A percentile compares a stretch with the other conserved stretches of the same genome.
phyloP scores from a whole-genome alignment of 257 asterid species.

The Solanum okadae region DNA sequence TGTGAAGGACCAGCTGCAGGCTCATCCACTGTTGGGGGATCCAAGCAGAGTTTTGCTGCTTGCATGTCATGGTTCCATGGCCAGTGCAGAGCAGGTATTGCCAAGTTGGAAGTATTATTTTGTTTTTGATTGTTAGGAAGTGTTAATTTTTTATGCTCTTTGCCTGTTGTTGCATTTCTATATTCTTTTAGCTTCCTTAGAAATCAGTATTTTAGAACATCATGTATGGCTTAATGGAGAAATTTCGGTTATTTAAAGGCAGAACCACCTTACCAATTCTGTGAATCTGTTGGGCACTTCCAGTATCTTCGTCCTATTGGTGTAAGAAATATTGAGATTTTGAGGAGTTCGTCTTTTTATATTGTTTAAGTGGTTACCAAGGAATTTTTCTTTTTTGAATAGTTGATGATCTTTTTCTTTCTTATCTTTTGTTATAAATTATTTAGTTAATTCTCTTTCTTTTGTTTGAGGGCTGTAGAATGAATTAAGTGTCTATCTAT shows the following conservation, averaged over 20 bases:
- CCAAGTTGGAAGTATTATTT: not conserved
- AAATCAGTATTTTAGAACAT: not conserved
- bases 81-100: conserved; percentile 88
- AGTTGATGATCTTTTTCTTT: not conserved
- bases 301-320: not conserved
- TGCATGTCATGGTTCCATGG: conserved; percentile 99
- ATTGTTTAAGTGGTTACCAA: not conserved
- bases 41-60: conserved; percentile 76
- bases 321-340: not conserved
- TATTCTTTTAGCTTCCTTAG: not conserved
- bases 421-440: not conserved
- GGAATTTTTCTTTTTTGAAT: not conserved
- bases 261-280: not conserved
- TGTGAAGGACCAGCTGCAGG: conserved; percentile 83
- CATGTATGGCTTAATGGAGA: not conserved
- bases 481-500: not conserved
- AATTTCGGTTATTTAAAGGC: not conserved
- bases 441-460: not conserved
- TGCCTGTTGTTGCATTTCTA: not conserved
- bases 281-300: not conserved
- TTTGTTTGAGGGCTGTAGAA: not conserved
- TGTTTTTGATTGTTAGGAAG: not conserved
- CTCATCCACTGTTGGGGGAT: conserved; percentile 84
- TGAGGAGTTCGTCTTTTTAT: not conserved
- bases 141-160: not conserved